phyloP scores from a whole-genome alignment of 2,329 filamentous ascomycete genomes.

The Colletotrichum shisoi region DNA sequence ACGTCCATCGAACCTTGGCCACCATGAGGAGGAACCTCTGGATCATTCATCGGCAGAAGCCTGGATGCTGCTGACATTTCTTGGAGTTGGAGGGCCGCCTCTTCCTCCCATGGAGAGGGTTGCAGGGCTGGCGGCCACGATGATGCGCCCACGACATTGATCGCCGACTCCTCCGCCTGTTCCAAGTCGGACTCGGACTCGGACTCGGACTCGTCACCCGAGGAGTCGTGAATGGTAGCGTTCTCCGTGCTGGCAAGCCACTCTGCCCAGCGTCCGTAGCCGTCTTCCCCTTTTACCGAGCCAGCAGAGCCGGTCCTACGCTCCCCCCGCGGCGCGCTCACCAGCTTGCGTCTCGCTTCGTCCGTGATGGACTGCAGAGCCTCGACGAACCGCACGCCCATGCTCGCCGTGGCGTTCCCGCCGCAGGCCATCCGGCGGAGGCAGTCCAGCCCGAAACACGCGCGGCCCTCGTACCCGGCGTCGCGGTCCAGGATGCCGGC shows the following conservation, averaged over 20 bases:
- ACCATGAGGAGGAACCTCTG: constrained; percentile 5
- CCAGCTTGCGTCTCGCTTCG: constrained; percentile 41
- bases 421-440: constrained; percentile 48
- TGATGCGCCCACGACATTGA: not conserved
- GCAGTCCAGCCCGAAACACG: constrained; percentile 47
- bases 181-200: not conserved
- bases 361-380: constrained; percentile 41
- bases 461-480: constrained; percentile 44
- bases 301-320: not conserved
- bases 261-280: constrained; percentile 41
- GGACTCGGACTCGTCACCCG: not conserved
- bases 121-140: not conserved
- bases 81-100: constrained; percentile 18
- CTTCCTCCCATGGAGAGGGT: constrained; percentile 20
- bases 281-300: not conserved
- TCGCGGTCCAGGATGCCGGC: constrained; percentile 49
- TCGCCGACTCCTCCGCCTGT: not conserved
- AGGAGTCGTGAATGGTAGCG: not conserved
- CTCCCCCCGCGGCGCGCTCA: not conserved
- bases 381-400: constrained; percentile 44
- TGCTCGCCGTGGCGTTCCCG: constrained; percentile 43
- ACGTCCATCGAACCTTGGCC: not conserved
- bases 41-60: not conserved
- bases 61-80: not conserved
- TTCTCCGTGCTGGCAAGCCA: constrained; percentile 39